A percentile compares a stretch with the other conserved stretches of the same genome.
Conservation (phyloP, 2,329 filamentous ascomycete species). For the Ustulina deusta region DNA sequence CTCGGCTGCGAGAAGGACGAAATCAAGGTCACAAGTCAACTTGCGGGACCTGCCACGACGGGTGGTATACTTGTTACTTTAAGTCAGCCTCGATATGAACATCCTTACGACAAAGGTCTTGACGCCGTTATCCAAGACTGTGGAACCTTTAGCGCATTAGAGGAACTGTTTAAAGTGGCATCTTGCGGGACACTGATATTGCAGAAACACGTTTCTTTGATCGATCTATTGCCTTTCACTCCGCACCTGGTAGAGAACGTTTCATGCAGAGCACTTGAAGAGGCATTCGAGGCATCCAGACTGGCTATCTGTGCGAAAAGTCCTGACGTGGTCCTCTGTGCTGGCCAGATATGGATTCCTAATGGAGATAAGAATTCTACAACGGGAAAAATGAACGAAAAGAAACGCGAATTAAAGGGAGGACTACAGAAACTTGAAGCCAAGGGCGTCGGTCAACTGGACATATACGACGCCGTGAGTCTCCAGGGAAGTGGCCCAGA, state of each 20-base stretch:
- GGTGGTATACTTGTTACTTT: conserved; percentile 23
- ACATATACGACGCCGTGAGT: conserved; percentile 9
- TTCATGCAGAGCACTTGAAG: not conserved
- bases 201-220: conserved; percentile 1
- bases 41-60: conserved; percentile 19
- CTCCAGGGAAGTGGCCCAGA: conserved; percentile 5
- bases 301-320: conserved; percentile 19
- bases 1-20: conserved; percentile 10
- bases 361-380: not conserved
- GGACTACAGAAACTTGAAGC: conserved; percentile 12
- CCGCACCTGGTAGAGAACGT: not conserved
- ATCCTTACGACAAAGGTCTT: conserved; percentile 22
- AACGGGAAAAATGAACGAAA: not conserved
- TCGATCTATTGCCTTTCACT: conserved; percentile 26
- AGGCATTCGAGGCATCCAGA: conserved; percentile 17
- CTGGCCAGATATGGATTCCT: conserved; percentile 19
- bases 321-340: conserved; percentile 17
- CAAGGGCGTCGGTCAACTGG: conserved; percentile 7
- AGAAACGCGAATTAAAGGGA: conserved; percentile 2
- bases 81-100: conserved; percentile 14
- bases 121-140: conserved; percentile 17
- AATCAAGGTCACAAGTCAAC: conserved; percentile 15
- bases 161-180: conserved; percentile 12
- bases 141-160: not conserved
- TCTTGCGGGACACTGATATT: conserved; percentile 17